Evolutionary conservation across 768 basidiomycete species (phyloP), one percentile per base, ranked within the genome.

Genomic region (Boletus fagicola): DNA sequence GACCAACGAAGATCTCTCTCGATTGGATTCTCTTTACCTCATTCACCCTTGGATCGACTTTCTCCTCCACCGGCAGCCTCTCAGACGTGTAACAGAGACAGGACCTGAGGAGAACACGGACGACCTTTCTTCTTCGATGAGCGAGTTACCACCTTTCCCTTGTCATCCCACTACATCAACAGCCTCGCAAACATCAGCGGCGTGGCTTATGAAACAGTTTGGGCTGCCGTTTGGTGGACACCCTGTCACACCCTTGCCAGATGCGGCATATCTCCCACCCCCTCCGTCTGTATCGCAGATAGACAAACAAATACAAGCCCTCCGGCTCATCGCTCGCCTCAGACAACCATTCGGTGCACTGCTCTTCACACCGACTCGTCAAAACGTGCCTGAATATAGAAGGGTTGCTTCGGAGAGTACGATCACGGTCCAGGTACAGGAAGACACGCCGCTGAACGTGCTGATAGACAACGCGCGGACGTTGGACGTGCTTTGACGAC

Each of bases 31-130:
- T 26, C 26, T 26, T 26, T 26, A 26, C 26, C 26, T 26, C 26
- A 4, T 26, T 26, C 26, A 26, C 26, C 26, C 26, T 26, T 26
- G 26, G 26, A 26, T 26, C 4, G 26, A 26, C 26, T 26, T 26
- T 26, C 26, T 57, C 12, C 49, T 50, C 13, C 35, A 49, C 22
- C 12, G 49, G 16, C 49, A 38, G 6, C 49, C 49, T 15, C 5
- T 36, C 15, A 24, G 36, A 35, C 15, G 24, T 38, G 20, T 16
- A 12, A 7, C 16, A 18, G 36, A 38, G 33, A 26, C 15, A 20
- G 20, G 22, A 11, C 42, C 42, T 13, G 42, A 22, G 73, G 56
- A 75, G 42, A 22, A 2, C 42, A 22, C 20, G 12, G 20, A 13
- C 22, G 42, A 43, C 10, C 11, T 2, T 12, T 10, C 22, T 31